phyloP scores from a whole-genome alignment of 1,284 basidiomycete genomes.

The Irpex sp. region DNA sequence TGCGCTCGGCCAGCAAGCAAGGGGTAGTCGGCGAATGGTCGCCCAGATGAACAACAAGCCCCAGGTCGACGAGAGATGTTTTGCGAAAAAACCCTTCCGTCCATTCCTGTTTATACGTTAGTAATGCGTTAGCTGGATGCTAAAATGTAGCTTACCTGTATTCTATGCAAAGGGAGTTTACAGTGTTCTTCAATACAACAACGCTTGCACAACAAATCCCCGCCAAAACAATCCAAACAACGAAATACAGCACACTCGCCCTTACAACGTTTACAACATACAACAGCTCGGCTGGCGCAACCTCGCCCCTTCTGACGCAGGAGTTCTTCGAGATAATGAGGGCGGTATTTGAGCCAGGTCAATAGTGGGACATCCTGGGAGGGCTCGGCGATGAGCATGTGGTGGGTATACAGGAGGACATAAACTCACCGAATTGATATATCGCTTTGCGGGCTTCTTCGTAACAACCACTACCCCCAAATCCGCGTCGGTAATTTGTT shows the following conservation, averaged over 20 bases:
- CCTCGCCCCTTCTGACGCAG: not conserved
- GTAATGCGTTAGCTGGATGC: not conserved
- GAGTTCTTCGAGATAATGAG: not conserved
- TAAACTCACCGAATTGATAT: not conserved
- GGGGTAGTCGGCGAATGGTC: slow-evolving; percentile 6
- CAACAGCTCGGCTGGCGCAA: not conserved
- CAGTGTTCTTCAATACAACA: not conserved
- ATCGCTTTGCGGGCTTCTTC: not conserved
- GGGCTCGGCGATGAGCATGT: not conserved
- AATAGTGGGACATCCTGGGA: not conserved
- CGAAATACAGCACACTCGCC: not conserved
- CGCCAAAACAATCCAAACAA: not conserved
- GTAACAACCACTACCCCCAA: not conserved
- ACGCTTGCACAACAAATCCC: not conserved
- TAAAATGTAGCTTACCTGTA: not conserved
- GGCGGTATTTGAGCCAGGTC: not conserved
- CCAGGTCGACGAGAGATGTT: slow-evolving; percentile 15
- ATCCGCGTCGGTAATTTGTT: not conserved
- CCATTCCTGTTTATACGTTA: not conserved
- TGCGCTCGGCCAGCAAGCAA: slow-evolving; percentile 14
- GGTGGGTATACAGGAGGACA: too few relatives aligned
- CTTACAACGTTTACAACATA: not conserved
- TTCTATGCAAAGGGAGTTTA: not conserved
- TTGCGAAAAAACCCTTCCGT: not conserved
- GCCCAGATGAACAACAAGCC: slow-evolving; percentile 24